Conservation (phyloP, 2,329 filamentous ascomycete genomes). For the Exophiala calicioides region DNA sequence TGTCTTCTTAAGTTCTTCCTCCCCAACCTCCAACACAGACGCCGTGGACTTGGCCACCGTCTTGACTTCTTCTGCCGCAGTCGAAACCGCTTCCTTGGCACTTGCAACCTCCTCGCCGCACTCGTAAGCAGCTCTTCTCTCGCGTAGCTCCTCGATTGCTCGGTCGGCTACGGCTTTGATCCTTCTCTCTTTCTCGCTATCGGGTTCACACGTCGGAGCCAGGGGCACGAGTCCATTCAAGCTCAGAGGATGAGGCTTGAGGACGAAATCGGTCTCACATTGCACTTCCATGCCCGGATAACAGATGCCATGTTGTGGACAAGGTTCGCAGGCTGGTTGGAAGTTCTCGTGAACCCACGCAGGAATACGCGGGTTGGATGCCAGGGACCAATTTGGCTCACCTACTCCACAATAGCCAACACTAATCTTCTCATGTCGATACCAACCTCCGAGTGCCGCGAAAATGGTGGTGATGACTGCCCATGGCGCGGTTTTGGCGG, state of each 20-base stretch:
- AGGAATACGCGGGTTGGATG: conserved; percentile 65
- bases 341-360: conserved; percentile 66
- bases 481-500: conserved; percentile 66
- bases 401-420: conserved; percentile 93
- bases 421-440: conserved; percentile 91
- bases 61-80: conserved; percentile 31
- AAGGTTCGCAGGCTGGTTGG: conserved; percentile 82
- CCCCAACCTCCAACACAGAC: conserved; percentile 57
- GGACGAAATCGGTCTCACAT: conserved; percentile 85
- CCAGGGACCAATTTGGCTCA: conserved; percentile 59
- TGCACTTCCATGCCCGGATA: conserved; percentile 72
- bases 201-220: conserved; percentile 88
- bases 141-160: conserved; percentile 80
- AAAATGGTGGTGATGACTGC: conserved; percentile 71
- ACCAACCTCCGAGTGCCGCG: conserved; percentile 75
- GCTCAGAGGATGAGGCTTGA: conserved; percentile 80
- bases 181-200: conserved; percentile 85
- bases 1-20: conserved; percentile 72
- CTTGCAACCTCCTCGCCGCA: conserved; percentile 63
- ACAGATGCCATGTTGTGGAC: conserved; percentile 87
- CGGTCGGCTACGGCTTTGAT: conserved; percentile 86
- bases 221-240: conserved; percentile 79
- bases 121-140: conserved; percentile 84
- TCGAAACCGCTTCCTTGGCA: conserved; percentile 44
- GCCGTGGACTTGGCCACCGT: conserved; percentile 53